phyloP scores from a whole-genome alignment of 768 basidiomycete genomes.

The Cystofilobasidium capitatum region DNA sequence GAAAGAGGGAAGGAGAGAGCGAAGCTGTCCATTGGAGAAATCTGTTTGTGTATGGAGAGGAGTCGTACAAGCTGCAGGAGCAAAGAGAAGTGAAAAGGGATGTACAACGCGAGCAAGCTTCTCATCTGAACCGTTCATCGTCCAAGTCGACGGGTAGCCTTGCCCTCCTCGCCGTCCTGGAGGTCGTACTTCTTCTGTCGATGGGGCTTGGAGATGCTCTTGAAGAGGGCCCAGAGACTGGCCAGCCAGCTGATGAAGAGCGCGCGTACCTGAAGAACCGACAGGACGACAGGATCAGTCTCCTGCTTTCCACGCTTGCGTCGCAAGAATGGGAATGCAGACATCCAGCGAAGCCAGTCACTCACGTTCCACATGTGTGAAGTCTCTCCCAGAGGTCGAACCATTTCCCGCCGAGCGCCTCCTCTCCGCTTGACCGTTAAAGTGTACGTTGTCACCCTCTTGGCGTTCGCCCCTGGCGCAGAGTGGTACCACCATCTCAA shows the following conservation, averaged over 20 bases:
- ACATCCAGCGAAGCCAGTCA: background rate
- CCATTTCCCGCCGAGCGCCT: constrained; percentile 40
- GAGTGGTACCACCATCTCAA: constrained; percentile 30
- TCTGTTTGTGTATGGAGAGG: background rate
- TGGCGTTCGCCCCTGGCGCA: background rate
- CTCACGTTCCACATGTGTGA: background rate
- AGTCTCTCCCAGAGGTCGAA: background rate
- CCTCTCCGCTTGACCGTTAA: constrained; percentile 44
- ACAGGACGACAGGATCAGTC: background rate
- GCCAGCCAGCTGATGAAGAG: background rate
- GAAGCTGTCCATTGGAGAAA: background rate
- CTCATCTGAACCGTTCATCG: background rate
- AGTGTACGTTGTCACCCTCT: constrained; percentile 36
- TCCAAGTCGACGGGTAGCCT: background rate
- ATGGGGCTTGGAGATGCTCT: background rate
- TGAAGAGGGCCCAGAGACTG: background rate
- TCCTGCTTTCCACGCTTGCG: background rate
- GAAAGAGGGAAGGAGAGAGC: background rate
- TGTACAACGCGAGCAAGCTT: no score
- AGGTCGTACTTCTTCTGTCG: background rate
- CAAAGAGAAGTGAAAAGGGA: no score
- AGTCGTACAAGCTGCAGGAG: no score
- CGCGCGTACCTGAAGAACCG: background rate
- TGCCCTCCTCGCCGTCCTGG: background rate
- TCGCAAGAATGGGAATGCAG: no score